Conservation (phyloP, 768 basidiomycete species). For the Termitomyces sp. region DNA sequence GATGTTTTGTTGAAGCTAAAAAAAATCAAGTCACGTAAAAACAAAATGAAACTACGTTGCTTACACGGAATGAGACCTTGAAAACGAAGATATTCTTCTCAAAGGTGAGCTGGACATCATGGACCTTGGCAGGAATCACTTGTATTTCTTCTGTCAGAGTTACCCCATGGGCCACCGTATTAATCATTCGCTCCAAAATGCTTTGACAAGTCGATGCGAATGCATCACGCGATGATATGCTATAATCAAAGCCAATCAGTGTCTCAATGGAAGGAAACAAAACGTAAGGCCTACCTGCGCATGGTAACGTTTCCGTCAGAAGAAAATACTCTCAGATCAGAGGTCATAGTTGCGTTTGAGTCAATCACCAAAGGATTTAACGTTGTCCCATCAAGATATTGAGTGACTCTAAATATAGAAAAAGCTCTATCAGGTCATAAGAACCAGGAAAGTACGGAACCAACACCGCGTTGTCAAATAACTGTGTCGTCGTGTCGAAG, state of each 20-base stretch:
- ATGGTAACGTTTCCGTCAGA: conserved; percentile 36
- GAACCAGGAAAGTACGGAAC: conserved; percentile 1
- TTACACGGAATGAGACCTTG: conserved; percentile 34
- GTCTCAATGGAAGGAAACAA: background rate
- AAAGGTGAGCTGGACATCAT: conserved; percentile 29
- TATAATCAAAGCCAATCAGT: conserved; percentile 3
- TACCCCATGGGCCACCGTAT: conserved; percentile 41
- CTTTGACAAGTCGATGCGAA: conserved; percentile 33
- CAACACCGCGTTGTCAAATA: conserved; percentile 39
- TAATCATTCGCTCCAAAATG: conserved; percentile 39
- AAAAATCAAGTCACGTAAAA: conserved; percentile 2
- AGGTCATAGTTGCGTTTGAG: conserved; percentile 27
- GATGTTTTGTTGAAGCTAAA: conserved; percentile 28
- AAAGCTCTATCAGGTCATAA: background rate
- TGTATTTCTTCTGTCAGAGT: conserved; percentile 39
- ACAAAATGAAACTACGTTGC: conserved; percentile 6
- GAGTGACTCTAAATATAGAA: conserved; percentile 22
- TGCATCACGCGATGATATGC: conserved; percentile 24
- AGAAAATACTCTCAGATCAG: conserved; percentile 34
- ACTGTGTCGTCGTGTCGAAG: conserved; percentile 33
- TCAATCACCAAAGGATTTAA: conserved; percentile 30
- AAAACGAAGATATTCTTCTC: conserved; percentile 31
- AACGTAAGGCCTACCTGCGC: conserved; percentile 21
- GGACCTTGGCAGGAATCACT: conserved; percentile 36
- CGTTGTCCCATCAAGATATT: conserved; percentile 35